Percentiles rank a stretch among this genome's conserved stretches.
phyloP scores from a whole-genome alignment of 495 filamentous ascomycete genomes.

The Pyrenula aspistea region DNA sequence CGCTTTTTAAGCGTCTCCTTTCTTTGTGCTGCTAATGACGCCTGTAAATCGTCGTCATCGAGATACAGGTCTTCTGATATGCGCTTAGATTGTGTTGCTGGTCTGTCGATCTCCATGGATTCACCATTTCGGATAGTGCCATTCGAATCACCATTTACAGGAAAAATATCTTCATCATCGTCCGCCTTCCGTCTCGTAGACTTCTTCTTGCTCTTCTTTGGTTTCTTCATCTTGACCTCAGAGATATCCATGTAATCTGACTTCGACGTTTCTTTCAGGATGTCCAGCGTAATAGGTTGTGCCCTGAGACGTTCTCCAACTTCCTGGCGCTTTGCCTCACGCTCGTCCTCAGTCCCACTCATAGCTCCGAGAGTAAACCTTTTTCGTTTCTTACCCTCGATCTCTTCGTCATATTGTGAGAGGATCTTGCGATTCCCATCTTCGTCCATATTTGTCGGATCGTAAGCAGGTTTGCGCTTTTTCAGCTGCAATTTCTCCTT shows the following conservation, averaged over 20 bases:
- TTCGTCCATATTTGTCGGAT: conserved; percentile 64
- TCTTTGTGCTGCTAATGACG: conserved; percentile 68
- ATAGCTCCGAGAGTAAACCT: conserved; percentile 71
- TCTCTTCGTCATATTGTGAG: conserved; percentile 89
- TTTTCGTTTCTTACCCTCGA: conserved; percentile 83
- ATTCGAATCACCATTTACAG: conserved; percentile 27
- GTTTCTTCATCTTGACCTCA: conserved; percentile 81
- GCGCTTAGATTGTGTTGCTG: conserved; percentile 36
- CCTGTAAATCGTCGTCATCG: conserved; percentile 84
- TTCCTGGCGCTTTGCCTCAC: conserved; percentile 44
- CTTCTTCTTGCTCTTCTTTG: conserved; percentile 84
- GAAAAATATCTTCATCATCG: conserved; percentile 67
- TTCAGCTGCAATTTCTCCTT: conserved; percentile 71
- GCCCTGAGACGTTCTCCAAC: conserved; percentile 48
- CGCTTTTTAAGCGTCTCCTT: conserved; percentile 79
- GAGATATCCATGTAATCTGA: conserved; percentile 85
- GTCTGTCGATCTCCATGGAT: conserved; percentile 64
- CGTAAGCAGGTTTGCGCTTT: conserved; percentile 84
- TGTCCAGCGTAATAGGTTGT: conserved; percentile 65
- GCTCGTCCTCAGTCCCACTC: conserved; percentile 54
- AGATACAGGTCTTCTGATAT: conserved; percentile 55
- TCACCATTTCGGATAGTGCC: conserved; percentile 25
- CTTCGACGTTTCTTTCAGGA: conserved; percentile 46
- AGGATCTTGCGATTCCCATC: conserved; percentile 55
- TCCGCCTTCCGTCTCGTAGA: conserved; percentile 52